These are phyloP conservation scores for Globisporangium ultimum DNA, from an alignment of 352 stramenopile genomes.

Conservation along the genomic window DNA sequence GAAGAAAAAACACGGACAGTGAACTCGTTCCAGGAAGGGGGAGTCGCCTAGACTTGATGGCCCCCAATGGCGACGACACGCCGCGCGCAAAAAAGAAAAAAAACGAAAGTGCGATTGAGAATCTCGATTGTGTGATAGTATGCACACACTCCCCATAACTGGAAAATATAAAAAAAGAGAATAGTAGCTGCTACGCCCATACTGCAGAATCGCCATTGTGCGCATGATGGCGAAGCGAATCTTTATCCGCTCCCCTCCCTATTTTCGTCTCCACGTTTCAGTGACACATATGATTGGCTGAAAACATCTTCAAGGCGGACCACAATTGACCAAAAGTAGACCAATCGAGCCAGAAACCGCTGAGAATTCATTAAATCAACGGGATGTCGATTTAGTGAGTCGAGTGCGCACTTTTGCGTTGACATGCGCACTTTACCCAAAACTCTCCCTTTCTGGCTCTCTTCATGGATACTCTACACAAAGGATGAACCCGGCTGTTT, in stretches of 20 bases:
- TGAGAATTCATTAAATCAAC: too few species aligned
- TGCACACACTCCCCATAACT: neutral
- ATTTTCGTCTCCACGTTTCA: neutral
- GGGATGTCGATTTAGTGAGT: too few species aligned
- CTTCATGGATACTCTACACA: too few species aligned
- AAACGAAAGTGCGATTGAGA: neutral
- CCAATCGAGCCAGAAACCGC: too few species aligned
- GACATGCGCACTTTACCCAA: too few species aligned
- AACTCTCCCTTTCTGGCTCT: too few species aligned
- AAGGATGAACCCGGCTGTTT: too few species aligned
- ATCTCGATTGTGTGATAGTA: neutral
- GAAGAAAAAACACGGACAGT: neutral
- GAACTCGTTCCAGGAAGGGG: neutral
- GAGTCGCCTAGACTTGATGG: neutral
- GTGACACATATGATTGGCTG: neutral
- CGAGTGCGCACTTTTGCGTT: too few species aligned
- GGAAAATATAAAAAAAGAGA: neutral
- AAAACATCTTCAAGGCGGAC: neutral
- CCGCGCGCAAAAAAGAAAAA: neutral
- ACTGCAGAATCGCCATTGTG: too few species aligned
- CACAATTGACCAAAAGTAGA: neutral
- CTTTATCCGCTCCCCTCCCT: neutral
- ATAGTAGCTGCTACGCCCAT: neutral
- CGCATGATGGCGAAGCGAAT: neutral
- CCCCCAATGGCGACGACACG: neutral